These are phyloP conservation scores for Auriscalpium vulgare DNA, from an alignment of 768 basidiomycete genomes.

Conservation along the genomic window DNA sequence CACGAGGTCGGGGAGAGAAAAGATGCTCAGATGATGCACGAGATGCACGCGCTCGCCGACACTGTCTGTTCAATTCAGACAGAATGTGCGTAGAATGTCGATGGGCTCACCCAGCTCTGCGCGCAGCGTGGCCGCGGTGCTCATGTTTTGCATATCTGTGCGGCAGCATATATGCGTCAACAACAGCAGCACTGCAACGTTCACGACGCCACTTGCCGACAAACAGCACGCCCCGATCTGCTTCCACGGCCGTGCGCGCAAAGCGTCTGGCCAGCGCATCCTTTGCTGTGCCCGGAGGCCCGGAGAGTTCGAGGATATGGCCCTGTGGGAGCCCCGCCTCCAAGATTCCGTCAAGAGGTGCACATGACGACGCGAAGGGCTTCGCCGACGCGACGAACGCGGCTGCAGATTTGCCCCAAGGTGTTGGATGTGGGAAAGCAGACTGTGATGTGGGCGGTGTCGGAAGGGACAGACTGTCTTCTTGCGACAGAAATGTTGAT, in stretches of 20 bases:
- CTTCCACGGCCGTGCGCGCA: conserved; percentile 37
- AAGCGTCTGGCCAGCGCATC: conserved; percentile 46
- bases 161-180: conserved; percentile 6
- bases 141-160: conserved; percentile 44
- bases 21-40: conserved; percentile 36
- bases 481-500: too few relatives aligned
- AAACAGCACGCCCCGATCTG: conserved; percentile 49
- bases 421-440: too few relatives aligned
- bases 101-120: conserved; percentile 15
- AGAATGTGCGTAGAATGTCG: not conserved
- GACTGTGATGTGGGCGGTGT: too few relatives aligned
- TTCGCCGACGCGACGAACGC: conserved; percentile 26
- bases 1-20: conserved; percentile 46
- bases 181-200: not conserved
- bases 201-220: conserved; percentile 39
- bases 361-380: conserved; percentile 35
- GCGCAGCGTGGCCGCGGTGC: conserved; percentile 27
- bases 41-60: conserved; percentile 7
- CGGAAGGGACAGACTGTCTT: too few relatives aligned
- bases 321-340: conserved; percentile 56
- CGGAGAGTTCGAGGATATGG: conserved; percentile 64
- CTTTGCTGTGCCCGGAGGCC: conserved; percentile 67
- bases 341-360: conserved; percentile 49
- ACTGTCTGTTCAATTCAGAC: conserved; percentile 8
- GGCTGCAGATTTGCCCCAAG: conserved; percentile 49